Evolutionary conservation across 2,329 filamentous ascomycete genomes (phyloP).

Genomic region (Fusarium sp.): DNA sequence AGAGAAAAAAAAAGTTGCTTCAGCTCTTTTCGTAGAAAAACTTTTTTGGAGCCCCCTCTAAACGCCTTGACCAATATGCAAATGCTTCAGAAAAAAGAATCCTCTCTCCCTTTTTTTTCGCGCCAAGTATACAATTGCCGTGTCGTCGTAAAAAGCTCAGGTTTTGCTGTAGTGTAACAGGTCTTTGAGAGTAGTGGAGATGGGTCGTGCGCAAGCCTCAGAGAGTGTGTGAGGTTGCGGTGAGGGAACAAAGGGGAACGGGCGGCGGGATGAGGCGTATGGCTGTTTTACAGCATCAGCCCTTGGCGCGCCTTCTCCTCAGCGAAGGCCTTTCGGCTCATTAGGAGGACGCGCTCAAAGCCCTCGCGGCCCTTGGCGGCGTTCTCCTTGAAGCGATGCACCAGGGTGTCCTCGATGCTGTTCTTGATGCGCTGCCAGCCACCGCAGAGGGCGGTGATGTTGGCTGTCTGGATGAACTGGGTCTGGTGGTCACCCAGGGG

Average conservation of each 20-base stretch:
- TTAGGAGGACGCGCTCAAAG: slow-evolving; percentile 93
- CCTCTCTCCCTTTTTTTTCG: slow-evolving; percentile 31
- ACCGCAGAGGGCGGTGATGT: slow-evolving; percentile 93
- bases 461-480: slow-evolving; percentile 87
- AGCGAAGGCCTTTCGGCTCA: slow-evolving; percentile 90
- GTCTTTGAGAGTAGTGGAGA: slow-evolving; percentile 39
- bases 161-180: slow-evolving; percentile 26
- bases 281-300: slow-evolving; percentile 33
- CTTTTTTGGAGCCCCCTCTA: slow-evolving; percentile 34
- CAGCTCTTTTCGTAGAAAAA: slow-evolving; percentile 28
- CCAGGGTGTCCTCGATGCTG: slow-evolving; percentile 91
- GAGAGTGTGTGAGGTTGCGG: slow-evolving; percentile 10
- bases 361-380: slow-evolving; percentile 90
- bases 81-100: slow-evolving; percentile 43
- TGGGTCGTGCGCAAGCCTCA: slow-evolving; percentile 29
- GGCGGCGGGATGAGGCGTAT: background rate
- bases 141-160: slow-evolving; percentile 36
- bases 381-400: slow-evolving; percentile 92
- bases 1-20: background rate
- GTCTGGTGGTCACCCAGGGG: slow-evolving; percentile 73
- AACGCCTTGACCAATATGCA: slow-evolving; percentile 41
- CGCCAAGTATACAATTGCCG: slow-evolving; percentile 41
- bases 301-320: slow-evolving; percentile 79
- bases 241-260: slow-evolving; percentile 3
- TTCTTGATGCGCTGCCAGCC: slow-evolving; percentile 98